These are phyloP conservation scores for Pulveroboletus sp. DNA, from an alignment of 768 basidiomycete species.

Conservation along the genomic window DNA sequence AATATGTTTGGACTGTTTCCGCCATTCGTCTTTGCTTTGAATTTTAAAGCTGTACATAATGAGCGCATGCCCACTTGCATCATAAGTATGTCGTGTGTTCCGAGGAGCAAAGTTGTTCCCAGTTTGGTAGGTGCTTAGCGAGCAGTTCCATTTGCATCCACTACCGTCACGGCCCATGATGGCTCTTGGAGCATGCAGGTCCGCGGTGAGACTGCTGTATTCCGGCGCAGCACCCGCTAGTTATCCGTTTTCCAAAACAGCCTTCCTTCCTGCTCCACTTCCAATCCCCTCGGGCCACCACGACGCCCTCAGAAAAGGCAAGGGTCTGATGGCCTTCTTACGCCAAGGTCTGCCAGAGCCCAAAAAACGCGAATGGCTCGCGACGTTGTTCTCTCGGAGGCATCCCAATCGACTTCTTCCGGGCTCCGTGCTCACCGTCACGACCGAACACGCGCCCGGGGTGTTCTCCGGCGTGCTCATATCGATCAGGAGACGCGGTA, in stretches of 20 bases:
- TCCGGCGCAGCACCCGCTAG: conserved; percentile 10
- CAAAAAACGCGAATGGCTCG: conserved; percentile 66
- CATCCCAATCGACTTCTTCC: conserved; percentile 67
- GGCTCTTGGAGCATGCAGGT: conserved; percentile 7
- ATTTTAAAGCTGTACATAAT: conserved; percentile 32
- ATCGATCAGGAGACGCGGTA: conserved; percentile 74
- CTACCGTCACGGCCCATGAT: conserved; percentile 4
- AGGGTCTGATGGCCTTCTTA: conserved; percentile 76
- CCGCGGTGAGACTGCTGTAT: conserved; percentile 24
- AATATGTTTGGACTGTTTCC: conserved; percentile 19
- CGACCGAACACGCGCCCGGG: conserved; percentile 71
- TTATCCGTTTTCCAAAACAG: conserved; percentile 76
- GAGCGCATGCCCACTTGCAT: not conserved
- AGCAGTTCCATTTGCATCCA: not conserved
- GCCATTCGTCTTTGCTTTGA: conserved; percentile 28
- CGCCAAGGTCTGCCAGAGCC: conserved; percentile 59
- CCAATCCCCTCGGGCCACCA: conserved; percentile 35
- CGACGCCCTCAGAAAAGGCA: conserved; percentile 55
- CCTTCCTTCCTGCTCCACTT: conserved; percentile 48
- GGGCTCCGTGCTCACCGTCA: conserved; percentile 84
- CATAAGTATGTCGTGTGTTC: not conserved
- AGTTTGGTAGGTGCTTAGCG: conserved; percentile 11
- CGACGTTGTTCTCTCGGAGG: conserved; percentile 65
- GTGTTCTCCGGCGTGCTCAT: conserved; percentile 88
- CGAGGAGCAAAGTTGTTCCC: not conserved